Base-by-base conservation (phyloP, 257 asterid genomes). In the Solanum medicagineum region DNA sequence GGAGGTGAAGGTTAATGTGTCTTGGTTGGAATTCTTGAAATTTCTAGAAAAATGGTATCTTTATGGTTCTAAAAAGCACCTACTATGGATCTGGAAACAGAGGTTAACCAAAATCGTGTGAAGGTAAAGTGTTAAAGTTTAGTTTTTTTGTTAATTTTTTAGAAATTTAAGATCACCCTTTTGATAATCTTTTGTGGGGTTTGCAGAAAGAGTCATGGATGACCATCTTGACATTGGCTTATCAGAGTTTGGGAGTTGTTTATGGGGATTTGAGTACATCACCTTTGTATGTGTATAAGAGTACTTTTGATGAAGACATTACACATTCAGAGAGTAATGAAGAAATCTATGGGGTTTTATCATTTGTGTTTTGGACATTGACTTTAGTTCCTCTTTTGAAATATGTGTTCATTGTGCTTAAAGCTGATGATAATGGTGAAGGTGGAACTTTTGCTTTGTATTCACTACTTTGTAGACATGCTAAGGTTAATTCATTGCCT, bases 371-470 rank as follows among this genome's bases (percentile, higher is more conserved):
- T 79, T 95, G 98, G 98, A 95, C 98, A 66, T 86, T 95, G 83
- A 95, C 98, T 11, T 89, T 95, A 63, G 91, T 95, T 49, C 98
- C 98, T 71, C 90, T 95, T 6, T 84, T 95, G 54, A 95, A 95
- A 81, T 95, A 95, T 90, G 98, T 95, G 82, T 95, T 92, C 87
- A 94, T 95, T 86, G 98, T 95, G 81, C 91, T 95, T 63, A 95
- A 89, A 80, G 98, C 98, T 86, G 98, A 95, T 93, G 98, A 95
- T 89, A 93, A 95, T 86, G 98, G 98, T 32, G 98, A 95, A 91
- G 98, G 98, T 19, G 98, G 98, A 85, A 95, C 98, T 56, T 95
- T 95, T 93, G 98, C 98, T 20, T 86, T 95, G 83, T 95, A 95
- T 90, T 92, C 98, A 71, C 92, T 95, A 47, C 82, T 95, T 12